Evolutionary conservation across 768 basidiomycete species (phyloP), one percentile per base, ranked within the genome.

Genomic region (Leccinum broughii): DNA sequence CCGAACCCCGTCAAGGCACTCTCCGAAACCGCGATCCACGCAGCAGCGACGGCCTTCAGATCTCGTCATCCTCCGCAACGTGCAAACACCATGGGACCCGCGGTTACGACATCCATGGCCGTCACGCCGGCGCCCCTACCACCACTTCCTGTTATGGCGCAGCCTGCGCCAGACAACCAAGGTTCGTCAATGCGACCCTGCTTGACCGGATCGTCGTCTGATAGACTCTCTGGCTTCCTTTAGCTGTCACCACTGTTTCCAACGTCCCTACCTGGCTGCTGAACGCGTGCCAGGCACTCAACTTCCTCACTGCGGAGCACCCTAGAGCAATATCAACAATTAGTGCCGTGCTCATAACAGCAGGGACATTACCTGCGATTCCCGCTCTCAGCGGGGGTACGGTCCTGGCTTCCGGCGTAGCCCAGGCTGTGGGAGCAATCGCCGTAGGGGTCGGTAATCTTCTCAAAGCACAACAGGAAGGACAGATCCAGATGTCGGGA

Each of bases 281-380:
- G 58, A 91, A 90, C 66, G 90, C 90, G 1, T 86, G 86, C 65
- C 84, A 80, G 52, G 90, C 90, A 10, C 80, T 92, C 61, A 88
- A 90, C 56, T 88, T 81, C 75, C 83, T 92, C 56, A 84, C 84
- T 10, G 81, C 78, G 61, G 90, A 92, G 65, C 89, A 92, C 65
- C 90, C 90, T 10, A 87, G 87, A 69, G 83, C 78, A 6, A 85
- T 90, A 87, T 86, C 83, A 62, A 82, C 89, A 35, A 71, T 91
- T 55, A 88, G 88, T 63, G 90, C 90, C 7, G 84, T 92, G 55
- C 82, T 92, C 60, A 89, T 92, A 69, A 90, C 89, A 3, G 87
- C 87, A 34, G 90, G 90, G 37, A 85, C 87, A 34, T 78, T 92
- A 48, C 90, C 90, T 1, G 76, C 88, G 0, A 82, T 92, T 34